Base-by-base conservation (phyloP, 148 eudicot species). In the Limonium bicolor region DNA sequence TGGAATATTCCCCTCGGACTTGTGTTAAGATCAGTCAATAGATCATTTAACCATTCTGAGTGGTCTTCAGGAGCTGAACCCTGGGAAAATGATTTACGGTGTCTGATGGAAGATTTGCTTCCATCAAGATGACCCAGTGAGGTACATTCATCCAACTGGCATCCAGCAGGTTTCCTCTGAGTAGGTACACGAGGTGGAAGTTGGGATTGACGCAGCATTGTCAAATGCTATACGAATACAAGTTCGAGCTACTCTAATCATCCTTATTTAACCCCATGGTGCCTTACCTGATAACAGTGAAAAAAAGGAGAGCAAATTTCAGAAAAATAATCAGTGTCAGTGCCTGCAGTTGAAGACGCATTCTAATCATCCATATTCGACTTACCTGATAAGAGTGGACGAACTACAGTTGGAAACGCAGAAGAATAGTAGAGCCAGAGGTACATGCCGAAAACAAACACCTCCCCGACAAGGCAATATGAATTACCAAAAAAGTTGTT, bases 111-210 rank as follows among this genome's bases (percentile, higher is more conserved):
- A 4, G 29, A 44, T 9, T 50, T 50, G 41, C 14, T 40, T 25
- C 50, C 64, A 31, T 47, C 54, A 22, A 45, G 54, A 1, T 52
- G 20, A 42, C 54, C 36, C 30, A 37, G 43, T 28, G 60, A 48
- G 33, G 25, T 0, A 3, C 66, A 54, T 8, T 51, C 71, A 12
- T 26, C 45, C 36, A 39, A 29, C 22, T 58, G 47, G 10, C 32
- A 40, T 13, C 17, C 11, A 20, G 31, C 4, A 24, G 24, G 34
- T 55, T 68, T 69, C 61, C 52, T 68, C 46, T 59, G 76, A 41
- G 66, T 49, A 4, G 93, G 93, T 57, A 63, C 63, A 18, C 93
- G 86, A 50, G 93, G 93, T 18, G 93, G 93, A 53, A 77, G 86
- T 6, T 74, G 76, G 51, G 79, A 59, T 39, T 76, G 70, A 46